These are phyloP conservation scores for Astragalus glycyphyllos DNA, from an alignment of 306 rosid genomes.

Conservation along the genomic window DNA sequence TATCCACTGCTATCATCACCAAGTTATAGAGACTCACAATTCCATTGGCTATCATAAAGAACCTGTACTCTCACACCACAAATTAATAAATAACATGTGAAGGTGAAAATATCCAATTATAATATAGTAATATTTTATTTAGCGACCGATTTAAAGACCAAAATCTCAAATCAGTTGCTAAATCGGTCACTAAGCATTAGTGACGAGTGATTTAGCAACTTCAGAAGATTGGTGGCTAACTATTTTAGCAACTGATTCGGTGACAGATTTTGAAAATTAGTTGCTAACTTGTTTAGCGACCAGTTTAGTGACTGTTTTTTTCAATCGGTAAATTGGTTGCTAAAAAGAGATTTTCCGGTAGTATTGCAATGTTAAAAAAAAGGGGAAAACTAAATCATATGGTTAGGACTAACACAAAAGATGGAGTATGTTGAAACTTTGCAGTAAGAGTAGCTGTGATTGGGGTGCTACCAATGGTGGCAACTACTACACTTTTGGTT, in stretches of 20 bases:
- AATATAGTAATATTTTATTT: background rate
- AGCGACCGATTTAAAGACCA: no score
- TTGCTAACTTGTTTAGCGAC: no score
- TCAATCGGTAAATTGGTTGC: no score
- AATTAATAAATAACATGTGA: background rate
- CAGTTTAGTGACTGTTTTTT: no score
- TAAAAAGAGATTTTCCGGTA: no score
- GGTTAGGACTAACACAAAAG: slow-evolving; percentile 67
- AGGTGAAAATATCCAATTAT: background rate
- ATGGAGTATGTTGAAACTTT: slow-evolving; percentile 75
- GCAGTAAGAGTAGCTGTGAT: slow-evolving; percentile 60
- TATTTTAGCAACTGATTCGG: no score
- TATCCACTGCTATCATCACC: slow-evolving; percentile 56
- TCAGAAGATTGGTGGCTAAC: no score
- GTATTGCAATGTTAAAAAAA: background rate
- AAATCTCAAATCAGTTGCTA: no score
- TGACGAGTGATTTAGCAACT: no score
- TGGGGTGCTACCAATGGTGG: slow-evolving; percentile 72
- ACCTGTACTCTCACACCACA: slow-evolving; percentile 51
- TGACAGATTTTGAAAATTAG: no score
- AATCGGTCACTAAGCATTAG: no score
- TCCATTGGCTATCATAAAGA: slow-evolving; percentile 77
- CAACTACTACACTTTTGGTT: slow-evolving; percentile 69
- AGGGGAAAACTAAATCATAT: background rate
- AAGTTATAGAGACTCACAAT: slow-evolving; percentile 68